These are phyloP conservation scores for Microascus cirrosus DNA, from an alignment of 2,329 filamentous ascomycete species.

Conservation along the genomic window DNA sequence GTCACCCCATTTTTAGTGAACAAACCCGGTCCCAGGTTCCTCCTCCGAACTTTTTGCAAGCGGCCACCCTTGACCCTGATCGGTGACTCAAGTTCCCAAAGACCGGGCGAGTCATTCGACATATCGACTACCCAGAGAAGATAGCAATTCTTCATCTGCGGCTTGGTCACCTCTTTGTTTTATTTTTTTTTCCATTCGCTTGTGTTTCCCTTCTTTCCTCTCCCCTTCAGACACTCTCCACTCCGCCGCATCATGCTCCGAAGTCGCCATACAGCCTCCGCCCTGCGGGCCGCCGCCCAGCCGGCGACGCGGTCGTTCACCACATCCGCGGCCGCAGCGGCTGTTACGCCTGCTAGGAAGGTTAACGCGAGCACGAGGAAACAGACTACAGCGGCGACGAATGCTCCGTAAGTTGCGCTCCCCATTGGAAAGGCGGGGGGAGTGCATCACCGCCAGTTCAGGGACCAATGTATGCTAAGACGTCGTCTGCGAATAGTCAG, in stretches of 20 bases:
- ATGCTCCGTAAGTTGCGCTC: slow-evolving; percentile 38
- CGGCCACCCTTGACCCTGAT: background rate
- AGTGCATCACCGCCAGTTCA: background rate
- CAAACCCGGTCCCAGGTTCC: background rate
- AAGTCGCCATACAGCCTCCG: slow-evolving; percentile 32
- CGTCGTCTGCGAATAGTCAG: slow-evolving; percentile 13
- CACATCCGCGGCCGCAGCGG: slow-evolving; percentile 23
- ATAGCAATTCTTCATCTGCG: slow-evolving; percentile 1
- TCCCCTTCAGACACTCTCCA: slow-evolving; percentile 2
- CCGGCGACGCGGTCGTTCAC: slow-evolving; percentile 24
- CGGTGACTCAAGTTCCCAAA: slow-evolving; percentile 1
- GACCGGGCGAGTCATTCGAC: background rate
- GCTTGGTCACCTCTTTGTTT: background rate
- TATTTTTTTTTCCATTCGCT: background rate
- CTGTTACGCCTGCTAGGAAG: slow-evolving; percentile 26
- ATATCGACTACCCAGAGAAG: background rate
- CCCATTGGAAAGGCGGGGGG: background rate
- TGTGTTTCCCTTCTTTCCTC: slow-evolving; percentile 1
- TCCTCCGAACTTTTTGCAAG: slow-evolving; percentile 1
- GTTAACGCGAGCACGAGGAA: slow-evolving; percentile 28
- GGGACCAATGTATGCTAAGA: background rate
- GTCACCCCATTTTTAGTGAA: background rate
- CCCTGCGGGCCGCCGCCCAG: slow-evolving; percentile 31
- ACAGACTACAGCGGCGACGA: slow-evolving; percentile 35
- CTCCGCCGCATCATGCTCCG: slow-evolving; percentile 30